Base-by-base conservation (phyloP, 768 basidiomycete genomes). In the Strobilomyces confusus region DNA sequence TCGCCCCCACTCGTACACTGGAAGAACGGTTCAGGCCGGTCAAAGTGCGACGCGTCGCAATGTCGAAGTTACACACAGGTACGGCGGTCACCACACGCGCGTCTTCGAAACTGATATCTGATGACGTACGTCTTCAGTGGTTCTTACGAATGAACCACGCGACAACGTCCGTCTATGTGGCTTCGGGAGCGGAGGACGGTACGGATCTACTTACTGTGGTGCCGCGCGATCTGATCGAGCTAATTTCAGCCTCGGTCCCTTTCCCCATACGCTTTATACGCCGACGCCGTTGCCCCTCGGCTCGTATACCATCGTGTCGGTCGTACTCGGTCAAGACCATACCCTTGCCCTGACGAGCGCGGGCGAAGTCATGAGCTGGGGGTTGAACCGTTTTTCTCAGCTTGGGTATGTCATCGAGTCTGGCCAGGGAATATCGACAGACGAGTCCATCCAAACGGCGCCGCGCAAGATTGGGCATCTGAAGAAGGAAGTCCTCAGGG, bases 311-410 rank as follows among this genome's bases (percentile, higher is more conserved):
- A 78, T 94, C 29, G 71, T 76, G 7, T 74, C 82, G 14, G 80
- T 98, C 23, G 92, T 93, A 0, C 75, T 94, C 8, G 95, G 92
- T 12, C 95, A 95, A 67, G 97, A 99, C 62, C 97, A 98, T 65
- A 95, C 95, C 0, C 80, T 98, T 26, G 89, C 83, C 1, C 73
- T 98, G 26, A 95, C 93, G 0, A 80, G 75, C 23, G 66, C 77
- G 0, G 94, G 95, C 5, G 91, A 94, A 63, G 82, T 98, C 4
- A 80, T 86, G 36, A 92, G 86, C 22, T 98, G 94, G 91, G 97
- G 92, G 14, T 70, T 92, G 23, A 95, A 95, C 59, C 81, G 92
- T 14, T 95, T 94, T 67, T 75, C 82, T 5, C 95, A 98, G 63
- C 79, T 97, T 5, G 95, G 95, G 12, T 97, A 97, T 60, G 72